Base-by-base conservation (phyloP, 1,139 yeast species). In the Kluyveromyces sp. region DNA sequence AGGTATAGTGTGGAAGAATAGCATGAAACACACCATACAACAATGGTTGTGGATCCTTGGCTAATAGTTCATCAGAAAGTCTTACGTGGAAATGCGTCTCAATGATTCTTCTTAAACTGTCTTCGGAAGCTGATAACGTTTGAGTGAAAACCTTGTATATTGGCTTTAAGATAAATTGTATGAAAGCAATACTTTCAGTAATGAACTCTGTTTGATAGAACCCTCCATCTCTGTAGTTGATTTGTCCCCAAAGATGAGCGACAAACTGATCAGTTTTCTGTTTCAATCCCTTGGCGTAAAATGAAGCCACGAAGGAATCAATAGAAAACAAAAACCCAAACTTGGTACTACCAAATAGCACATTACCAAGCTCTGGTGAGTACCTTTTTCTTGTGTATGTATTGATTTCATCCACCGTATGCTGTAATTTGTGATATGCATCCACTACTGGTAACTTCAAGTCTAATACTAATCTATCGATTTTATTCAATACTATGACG, bases 391-490 rank as follows among this genome's bases (percentile, higher is more conserved):
- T 53, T 7, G 86, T 71, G 48, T 66, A 75, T 1, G 65, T 64
- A 59, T 88, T 87, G 25, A 89, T 69, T 33, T 80, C 79, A 48
- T 80, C 83, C n/a, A 90, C 69, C 1, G 74, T 68, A 52, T 74
- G 71, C 46, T 77, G 69, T 37, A 94, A 56, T 59, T 94, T 90
- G 58, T 75, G 72, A 58, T 79, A 87, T 0, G 89, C 76, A 54
- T 88, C 96, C 3, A 68, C 58, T 0, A 88, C 87, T 0, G 96
- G 88, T 7, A 92, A 67, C 51, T 79, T 73, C 41, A 90, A 66
- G 52, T 94, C 98, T 40, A 90, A 60, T 0, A 90, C 74, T 25
- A 92, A 68, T 48, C 97, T 69, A 63, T 94, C 99, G 7, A 94
- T 56, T 62, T 92, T 92, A 63, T 86, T 90, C n/a, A 94, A 53